Base-by-base conservation (phyloP, 768 basidiomycete species). In the Tubosaeta sp. region DNA sequence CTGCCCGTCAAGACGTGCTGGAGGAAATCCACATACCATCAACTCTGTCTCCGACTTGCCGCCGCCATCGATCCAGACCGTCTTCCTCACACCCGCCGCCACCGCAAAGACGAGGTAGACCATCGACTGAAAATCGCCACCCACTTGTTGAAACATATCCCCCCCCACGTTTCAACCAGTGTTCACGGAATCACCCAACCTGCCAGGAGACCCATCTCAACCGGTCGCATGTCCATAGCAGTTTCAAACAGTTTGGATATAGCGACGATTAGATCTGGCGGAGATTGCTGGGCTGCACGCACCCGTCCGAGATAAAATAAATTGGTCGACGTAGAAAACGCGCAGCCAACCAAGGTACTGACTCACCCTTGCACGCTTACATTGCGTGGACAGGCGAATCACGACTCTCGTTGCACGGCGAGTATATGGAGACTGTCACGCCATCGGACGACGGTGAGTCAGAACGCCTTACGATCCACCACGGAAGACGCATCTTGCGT, bases 81-180 rank as follows among this genome's bases (percentile, higher is more conserved):
- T 46, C 62, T 63, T 60, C 63, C 56, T 51, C 58, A 48, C 48
- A 43, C 54, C 63, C 63, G 63, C 34, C 43, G 63, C 63, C 63
- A 64, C 64, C 63, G 63, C 64, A 60, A 0, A 35, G 51, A 48
- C 29, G 22, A 22, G 22, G 22, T 22, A 45, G 38, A 34, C 6
- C 31, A 44, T 26, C 43, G 29, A 60, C 51, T 25, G 17, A 19
- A 27, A 39, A 37, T 22, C 37, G 56, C 50, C 59, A 53, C 59
- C 49, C 53, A 12, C 46, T 19, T 14, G 11, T 19, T n/a, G 44
- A 53, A 51, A 61, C 52, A 54, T 53, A 38, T 59, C 48, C 22
- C 7, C n/a, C 13, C 32, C 22, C 51, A 53, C 42, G 37, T 37
- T 53, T 34, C 49, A 43, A 13, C 12, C 26, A 19, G 22, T 25